Percentiles rank a stretch among this genome's conserved stretches.
phyloP scores from a whole-genome alignment of 2,329 filamentous ascomycete species.

The Aspergillus novoparasiticus region DNA sequence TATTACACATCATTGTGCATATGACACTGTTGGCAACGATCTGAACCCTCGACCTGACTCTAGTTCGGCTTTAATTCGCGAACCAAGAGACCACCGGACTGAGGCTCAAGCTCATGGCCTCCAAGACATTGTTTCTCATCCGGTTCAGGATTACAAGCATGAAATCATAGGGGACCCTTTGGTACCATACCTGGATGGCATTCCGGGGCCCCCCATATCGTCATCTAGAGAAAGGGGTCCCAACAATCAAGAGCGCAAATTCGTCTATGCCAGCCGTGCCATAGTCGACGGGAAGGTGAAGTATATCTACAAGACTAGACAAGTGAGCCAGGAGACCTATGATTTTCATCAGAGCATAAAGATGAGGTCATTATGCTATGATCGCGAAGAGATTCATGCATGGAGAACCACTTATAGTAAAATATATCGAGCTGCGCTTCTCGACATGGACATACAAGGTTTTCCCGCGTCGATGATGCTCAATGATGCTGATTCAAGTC shows the following conservation, averaged over 20 bases:
- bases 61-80: not conserved
- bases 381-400: not conserved
- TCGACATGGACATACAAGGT: conserved; percentile 9
- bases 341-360: conserved; percentile 25
- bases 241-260: not conserved
- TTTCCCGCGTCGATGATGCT: conserved; percentile 11
- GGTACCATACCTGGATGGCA: not conserved
- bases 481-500: conserved; percentile 15
- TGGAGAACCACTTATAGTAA: conserved; percentile 29
- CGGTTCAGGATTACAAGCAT: not conserved
- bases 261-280: conserved; percentile 4
- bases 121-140: not conserved
- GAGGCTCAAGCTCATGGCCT: not conserved
- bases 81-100: not conserved
- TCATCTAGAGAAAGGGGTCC: not conserved
- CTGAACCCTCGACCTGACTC: not conserved
- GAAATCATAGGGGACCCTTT: not conserved
- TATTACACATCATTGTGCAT: not conserved
- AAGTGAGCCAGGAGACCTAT: conserved; percentile 22
- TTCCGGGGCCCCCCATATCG: not conserved
- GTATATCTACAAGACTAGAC: conserved; percentile 15
- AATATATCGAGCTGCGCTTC: conserved; percentile 26
- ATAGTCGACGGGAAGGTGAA: conserved; percentile 19
- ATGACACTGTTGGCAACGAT: not conserved
- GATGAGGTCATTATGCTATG: conserved; percentile 24